Base-by-base conservation (phyloP, 176 grass and related monocot species). In the Paspalum vaginatum region DNA sequence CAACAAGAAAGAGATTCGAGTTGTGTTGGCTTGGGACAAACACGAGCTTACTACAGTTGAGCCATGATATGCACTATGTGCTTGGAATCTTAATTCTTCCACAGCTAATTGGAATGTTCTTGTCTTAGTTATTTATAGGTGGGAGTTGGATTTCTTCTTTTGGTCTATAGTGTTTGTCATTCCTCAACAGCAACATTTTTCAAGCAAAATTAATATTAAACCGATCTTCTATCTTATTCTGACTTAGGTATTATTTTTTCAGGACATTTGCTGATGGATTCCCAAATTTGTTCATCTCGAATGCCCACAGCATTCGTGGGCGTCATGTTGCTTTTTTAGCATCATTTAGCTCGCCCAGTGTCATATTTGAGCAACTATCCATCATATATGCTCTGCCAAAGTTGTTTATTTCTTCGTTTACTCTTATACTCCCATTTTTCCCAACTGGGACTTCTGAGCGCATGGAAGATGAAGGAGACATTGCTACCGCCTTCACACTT, bases 361-460 rank as follows among this genome's bases (percentile, higher is more conserved):
- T 98, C 80, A 94, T 98, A 71, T 98, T 98, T 84, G 95, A 98
- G 92, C 95, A 98, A 39, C 78, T 98, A 51, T 98, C 95, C 3
- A 83, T 89, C 74, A 98, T 98, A 78, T 98, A 92, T 81, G 86
- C 86, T 43, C 91, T 98, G 43, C 92, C 92, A 9, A 91, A 94
- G 78, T 54, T 98, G 56, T 98, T 98, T 61, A 81, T 93, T 80
- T 68, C 92, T 22, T 98, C 92, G 17, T 98, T 98, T 76, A 94
- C 92, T 25, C 75, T 98, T 43, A 89, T 98, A 50, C 89, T 98
- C 41, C 95, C 95, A 20, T 98, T 98, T 83, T 98, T 95, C 63
- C 95, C 92, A 16, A 98, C 95, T n/a, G 95, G 95, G 27, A 93
- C 95, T 61, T 98, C 87, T 14, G 95, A 98, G 70, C 83, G 92